Evolutionary conservation across 352 stramenopile genomes (phyloP), one percentile per base, ranked within the genome.

Genomic region (Phytopythium cucurbitacearum): DNA sequence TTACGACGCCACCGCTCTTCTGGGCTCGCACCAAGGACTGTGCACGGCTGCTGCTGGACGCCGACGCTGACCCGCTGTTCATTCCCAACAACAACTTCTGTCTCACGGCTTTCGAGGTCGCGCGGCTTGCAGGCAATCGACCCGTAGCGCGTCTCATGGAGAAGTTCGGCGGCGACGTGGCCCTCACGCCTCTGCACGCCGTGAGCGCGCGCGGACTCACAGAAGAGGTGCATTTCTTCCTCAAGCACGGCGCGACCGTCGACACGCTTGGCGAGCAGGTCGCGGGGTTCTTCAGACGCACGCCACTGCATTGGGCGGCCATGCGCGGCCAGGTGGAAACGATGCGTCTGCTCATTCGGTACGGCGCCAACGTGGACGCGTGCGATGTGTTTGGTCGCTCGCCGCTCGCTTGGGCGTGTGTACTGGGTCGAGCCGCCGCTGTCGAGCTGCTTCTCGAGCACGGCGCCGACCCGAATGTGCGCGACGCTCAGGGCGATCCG

Each of bases 81-180:
- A 59, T 93, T 4, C 76, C 76, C 21, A 28, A 28, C 21, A 28
- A 28, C 21, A 28, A 28, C 21, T 73, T 69, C 3, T 76, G 83
- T 39, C 83, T 78, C 38, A 94, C 83, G 11, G 67, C 83, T 7
- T 91, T 87, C 59, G 76, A 91, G 60, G 69, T 91, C 36, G 80
- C 80, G 13, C 65, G 80, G 10, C 60, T 90, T 8, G 69, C 72
- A 34, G 83, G 81, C 0, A 85, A 91, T 36, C 67, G 81, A 9
- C 71, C 69, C 0, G 77, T 91, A 15, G 80, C 81, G 4, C 71
- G 71, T 8, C 73, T 84, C 38, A 87, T 94, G 57, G 78, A 90
- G 39, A 86, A 89, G 33, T 91, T 86, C 38, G 83, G 83, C 12
- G 83, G 70, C 6, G 83, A 94, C 21, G 75, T 94, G n/a, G 73